These are phyloP conservation scores for Castanospermum australe DNA, from an alignment of 306 rosid species.

Conservation along the genomic window DNA sequence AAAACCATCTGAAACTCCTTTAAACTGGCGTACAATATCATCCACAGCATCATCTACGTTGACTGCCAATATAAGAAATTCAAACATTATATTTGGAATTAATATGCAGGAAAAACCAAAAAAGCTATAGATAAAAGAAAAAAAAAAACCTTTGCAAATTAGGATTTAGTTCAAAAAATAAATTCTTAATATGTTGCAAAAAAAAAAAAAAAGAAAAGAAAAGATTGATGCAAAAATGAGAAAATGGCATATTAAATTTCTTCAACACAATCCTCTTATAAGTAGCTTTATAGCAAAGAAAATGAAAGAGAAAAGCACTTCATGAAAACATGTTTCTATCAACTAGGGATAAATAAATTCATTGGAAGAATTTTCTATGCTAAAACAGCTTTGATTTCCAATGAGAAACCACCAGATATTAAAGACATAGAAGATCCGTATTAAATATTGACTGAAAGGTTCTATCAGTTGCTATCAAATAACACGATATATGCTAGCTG, in stretches of 20 bases:
- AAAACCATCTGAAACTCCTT: conserved; percentile 93
- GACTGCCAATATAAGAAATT: conserved; percentile 51
- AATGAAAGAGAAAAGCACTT: neutral
- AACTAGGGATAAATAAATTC: neutral
- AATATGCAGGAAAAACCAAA: neutral
- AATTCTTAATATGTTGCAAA: neutral
- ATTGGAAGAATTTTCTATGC: neutral
- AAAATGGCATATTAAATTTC: neutral
- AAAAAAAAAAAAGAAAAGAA: neutral
- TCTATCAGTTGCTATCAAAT: neutral
- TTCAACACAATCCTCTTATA: neutral
- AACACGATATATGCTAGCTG: neutral
- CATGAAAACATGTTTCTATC: neutral
- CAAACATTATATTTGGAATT: neutral
- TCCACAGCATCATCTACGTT: conserved; percentile 98
- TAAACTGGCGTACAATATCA: conserved; percentile 92
- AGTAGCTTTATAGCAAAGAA: neutral
- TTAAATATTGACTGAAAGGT: conserved; percentile 20
- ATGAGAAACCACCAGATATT: conserved; percentile 38
- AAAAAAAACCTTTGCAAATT: neutral
- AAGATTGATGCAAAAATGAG: neutral
- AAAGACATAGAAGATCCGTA: conserved; percentile 1
- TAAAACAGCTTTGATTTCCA: conserved; percentile 32
- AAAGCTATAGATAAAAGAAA: neutral
- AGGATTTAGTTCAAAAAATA: neutral